A percentile compares a stretch with the other conserved stretches of the same genome.
phyloP scores from a whole-genome alignment of 2,329 filamentous ascomycete species.

The Cladosporium sp. region DNA sequence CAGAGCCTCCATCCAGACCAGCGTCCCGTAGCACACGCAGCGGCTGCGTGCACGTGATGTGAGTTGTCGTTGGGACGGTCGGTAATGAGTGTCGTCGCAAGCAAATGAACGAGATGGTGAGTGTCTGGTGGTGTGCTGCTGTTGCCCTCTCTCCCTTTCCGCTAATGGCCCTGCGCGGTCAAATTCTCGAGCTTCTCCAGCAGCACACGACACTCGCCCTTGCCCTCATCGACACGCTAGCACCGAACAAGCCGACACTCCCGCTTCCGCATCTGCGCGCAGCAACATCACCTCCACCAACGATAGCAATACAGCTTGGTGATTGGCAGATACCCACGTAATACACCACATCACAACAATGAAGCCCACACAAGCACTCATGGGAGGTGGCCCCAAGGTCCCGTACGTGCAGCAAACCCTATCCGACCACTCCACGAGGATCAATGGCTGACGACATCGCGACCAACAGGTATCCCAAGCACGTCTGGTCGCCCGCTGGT shows the following conservation, averaged over 20 bases:
- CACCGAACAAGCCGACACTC: constrained; percentile 8
- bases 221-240: neutral
- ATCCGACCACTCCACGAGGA: neutral
- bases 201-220: constrained; percentile 14
- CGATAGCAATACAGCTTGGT: constrained; percentile 16
- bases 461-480: constrained; percentile 43
- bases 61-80: neutral
- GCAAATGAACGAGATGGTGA: neutral
- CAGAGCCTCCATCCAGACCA: constrained; percentile 19
- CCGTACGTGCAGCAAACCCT: constrained; percentile 52
- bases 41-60: constrained; percentile 10
- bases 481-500: constrained; percentile 98
- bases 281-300: constrained; percentile 24
- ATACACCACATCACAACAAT: constrained; percentile 26
- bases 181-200: constrained; percentile 15
- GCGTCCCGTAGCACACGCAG: constrained; percentile 13
- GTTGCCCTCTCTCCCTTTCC: constrained; percentile 12
- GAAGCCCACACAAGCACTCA: constrained; percentile 33
- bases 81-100: constrained; percentile 15
- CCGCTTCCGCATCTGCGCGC: constrained; percentile 11
- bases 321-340: constrained; percentile 14
- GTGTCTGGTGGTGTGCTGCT: neutral
- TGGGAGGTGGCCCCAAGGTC: constrained; percentile 78
- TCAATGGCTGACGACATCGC: constrained; percentile 25
- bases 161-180: constrained; percentile 12